Conservation (phyloP, 2,329 filamentous ascomycete species). For the Diaporthe vexans region DNA sequence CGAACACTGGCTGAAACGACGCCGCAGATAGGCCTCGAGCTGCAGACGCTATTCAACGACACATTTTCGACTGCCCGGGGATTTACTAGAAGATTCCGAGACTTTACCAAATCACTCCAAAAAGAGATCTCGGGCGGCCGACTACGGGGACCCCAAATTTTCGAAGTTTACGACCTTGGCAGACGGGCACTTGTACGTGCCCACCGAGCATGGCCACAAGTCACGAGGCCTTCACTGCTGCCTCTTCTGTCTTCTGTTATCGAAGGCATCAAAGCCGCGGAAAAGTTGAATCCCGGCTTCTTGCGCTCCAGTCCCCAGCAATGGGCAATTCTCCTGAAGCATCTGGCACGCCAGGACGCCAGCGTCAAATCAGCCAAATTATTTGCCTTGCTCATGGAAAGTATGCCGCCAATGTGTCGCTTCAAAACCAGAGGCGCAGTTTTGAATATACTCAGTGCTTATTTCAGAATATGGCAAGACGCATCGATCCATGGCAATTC, state of each 20-base stretch:
- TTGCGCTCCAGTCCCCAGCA: slow-evolving; percentile 9
- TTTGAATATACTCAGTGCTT: slow-evolving; percentile 33
- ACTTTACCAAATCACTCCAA: neutral
- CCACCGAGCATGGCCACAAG: slow-evolving; percentile 2
- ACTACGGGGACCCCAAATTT: slow-evolving; percentile 29
- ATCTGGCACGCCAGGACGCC: slow-evolving; percentile 23
- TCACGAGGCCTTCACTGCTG: neutral
- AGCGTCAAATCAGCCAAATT: slow-evolving; percentile 20
- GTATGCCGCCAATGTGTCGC: slow-evolving; percentile 14
- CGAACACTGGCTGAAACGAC: neutral
- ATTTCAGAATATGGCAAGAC: slow-evolving; percentile 37
- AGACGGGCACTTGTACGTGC: slow-evolving; percentile 14
- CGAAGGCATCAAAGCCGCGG: slow-evolving; percentile 15
- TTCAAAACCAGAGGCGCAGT: slow-evolving; percentile 29
- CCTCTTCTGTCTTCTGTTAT: slow-evolving; percentile 23
- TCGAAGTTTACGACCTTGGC: slow-evolving; percentile 29
- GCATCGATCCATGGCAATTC: slow-evolving; percentile 33
- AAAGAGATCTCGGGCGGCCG: slow-evolving; percentile 21
- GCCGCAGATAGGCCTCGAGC: slow-evolving; percentile 38
- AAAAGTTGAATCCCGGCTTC: slow-evolving; percentile 12
- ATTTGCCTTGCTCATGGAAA: slow-evolving; percentile 32
- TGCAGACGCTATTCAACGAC: slow-evolving; percentile 44
- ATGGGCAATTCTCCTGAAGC: slow-evolving; percentile 34
- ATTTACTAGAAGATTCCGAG: neutral
- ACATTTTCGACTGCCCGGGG: neutral